A percentile compares a stretch with the other conserved stretches of the same genome.
These are phyloP conservation scores for Chytriomyces confervae DNA, from an alignment of 192 early-diverging fungal species.

Conservation along the genomic window DNA sequence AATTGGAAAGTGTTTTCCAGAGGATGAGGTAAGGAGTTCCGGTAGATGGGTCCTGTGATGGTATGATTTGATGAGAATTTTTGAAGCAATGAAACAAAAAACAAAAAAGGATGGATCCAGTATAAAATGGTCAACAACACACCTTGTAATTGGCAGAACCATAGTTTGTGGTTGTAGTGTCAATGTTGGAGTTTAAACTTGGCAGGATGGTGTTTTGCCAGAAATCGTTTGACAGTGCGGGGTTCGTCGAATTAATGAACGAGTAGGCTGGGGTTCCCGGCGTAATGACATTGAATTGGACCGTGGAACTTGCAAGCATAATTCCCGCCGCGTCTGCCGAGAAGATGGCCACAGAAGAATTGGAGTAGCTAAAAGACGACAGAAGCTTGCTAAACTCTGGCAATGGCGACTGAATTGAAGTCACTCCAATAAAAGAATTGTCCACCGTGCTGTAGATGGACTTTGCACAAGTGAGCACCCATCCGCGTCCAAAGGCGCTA, in stretches of 20 bases:
- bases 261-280: background rate
- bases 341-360: constrained; percentile 22
- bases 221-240: constrained; percentile 6
- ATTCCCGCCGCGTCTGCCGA: background rate
- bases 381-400: constrained; percentile 14
- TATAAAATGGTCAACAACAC: too few relatives aligned
- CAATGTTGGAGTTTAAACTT: background rate
- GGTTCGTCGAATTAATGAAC: constrained; percentile 7
- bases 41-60: constrained; percentile 27
- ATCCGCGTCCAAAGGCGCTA: constrained; percentile 34
- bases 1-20: constrained; percentile 34
- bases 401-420: constrained; percentile 15
- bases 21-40: constrained; percentile 31
- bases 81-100: background rate
- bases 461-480: constrained; percentile 33
- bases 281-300: background rate
- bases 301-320: background rate
- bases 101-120: background rate
- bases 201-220: constrained; percentile 25
- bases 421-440: constrained; percentile 30
- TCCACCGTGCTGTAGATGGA: background rate
- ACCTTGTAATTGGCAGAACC: constrained; percentile 13
- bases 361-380: background rate
- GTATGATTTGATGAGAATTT: background rate
- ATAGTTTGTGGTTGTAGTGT: constrained; percentile 14